Conservation (phyloP, 2,329 filamentous ascomycete genomes). For the Paraphoma sp. region DNA sequence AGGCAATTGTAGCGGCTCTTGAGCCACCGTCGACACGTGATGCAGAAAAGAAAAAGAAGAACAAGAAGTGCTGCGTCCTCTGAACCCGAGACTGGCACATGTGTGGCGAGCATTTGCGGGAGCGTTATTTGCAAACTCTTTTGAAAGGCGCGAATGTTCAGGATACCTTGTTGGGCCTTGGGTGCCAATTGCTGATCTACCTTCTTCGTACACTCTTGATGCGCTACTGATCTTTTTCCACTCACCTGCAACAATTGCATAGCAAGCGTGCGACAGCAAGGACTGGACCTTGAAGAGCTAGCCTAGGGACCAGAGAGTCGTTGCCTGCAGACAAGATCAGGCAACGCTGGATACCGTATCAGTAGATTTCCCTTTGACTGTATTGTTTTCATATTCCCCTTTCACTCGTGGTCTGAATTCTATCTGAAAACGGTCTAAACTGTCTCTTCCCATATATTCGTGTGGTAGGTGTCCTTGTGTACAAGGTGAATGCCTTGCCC, state of each 20-base stretch:
- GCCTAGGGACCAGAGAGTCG: background rate
- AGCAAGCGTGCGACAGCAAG: background rate
- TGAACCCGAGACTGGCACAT: conserved; percentile 21
- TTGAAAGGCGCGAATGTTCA: conserved; percentile 45
- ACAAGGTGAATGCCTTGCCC: conserved; percentile 13
- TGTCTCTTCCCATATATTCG: background rate
- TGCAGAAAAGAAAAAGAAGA: conserved; percentile 58
- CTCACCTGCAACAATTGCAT: background rate
- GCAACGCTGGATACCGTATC: background rate
- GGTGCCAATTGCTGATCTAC: conserved; percentile 41
- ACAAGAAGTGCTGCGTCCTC: conserved; percentile 46
- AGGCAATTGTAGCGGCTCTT: conserved; percentile 95
- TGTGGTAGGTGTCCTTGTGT: background rate
- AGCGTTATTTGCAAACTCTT: conserved; percentile 36
- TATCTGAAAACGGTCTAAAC: background rate
- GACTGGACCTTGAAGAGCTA: background rate
- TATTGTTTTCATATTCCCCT: background rate
- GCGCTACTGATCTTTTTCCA: conserved; percentile 20
- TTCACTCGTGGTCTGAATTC: background rate
- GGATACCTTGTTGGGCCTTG: conserved; percentile 48
- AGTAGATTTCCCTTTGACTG: too few species aligned
- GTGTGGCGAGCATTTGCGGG: conserved; percentile 21
- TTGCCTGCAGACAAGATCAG: background rate
- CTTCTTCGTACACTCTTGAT: conserved; percentile 20
- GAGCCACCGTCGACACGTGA: conserved; percentile 81